These are phyloP conservation scores for Podila verticillata DNA, from an alignment of 192 early-diverging fungal genomes.

Conservation along the genomic window DNA sequence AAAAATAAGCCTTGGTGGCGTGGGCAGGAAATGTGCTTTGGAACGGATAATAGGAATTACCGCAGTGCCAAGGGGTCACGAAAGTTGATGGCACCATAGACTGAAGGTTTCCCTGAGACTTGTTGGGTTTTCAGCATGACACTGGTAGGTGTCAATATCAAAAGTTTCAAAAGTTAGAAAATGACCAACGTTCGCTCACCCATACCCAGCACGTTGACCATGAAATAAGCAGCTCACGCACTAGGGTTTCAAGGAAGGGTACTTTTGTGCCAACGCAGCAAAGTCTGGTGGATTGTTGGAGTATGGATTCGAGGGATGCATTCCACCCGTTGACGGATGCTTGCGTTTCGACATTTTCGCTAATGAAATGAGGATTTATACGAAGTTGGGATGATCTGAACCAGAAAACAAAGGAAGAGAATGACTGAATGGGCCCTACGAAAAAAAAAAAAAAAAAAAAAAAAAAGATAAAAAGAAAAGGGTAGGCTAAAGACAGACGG, in stretches of 20 bases:
- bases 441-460: conserved; percentile 6
- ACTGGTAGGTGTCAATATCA: conserved; percentile 2
- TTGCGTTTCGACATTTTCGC: conserved; percentile 35
- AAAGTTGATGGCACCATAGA: conserved; percentile 63
- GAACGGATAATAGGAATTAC: conserved; percentile 31
- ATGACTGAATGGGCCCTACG: conserved; percentile 28
- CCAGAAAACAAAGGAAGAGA: conserved; percentile 5
- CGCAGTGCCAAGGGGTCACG: conserved; percentile 67
- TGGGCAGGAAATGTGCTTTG: neutral
- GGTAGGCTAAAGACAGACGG: too few species aligned
- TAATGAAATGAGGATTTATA: neutral
- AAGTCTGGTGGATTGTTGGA: conserved; percentile 66
- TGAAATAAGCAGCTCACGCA: conserved; percentile 19
- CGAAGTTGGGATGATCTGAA: neutral
- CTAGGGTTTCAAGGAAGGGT: conserved; percentile 59
- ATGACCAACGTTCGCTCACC: neutral
- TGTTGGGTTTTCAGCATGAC: conserved; percentile 16
- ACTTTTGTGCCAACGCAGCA: conserved; percentile 55
- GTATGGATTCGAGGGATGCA: conserved; percentile 73
- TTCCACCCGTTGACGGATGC: conserved; percentile 26
- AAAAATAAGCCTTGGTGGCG: conserved; percentile 3
- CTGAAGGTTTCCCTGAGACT: neutral
- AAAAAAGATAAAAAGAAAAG: neutral
- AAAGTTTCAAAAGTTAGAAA: neutral
- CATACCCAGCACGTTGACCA: neutral